phyloP scores from a whole-genome alignment of 495 filamentous ascomycete genomes.

The Penicillium robsamsonii region DNA sequence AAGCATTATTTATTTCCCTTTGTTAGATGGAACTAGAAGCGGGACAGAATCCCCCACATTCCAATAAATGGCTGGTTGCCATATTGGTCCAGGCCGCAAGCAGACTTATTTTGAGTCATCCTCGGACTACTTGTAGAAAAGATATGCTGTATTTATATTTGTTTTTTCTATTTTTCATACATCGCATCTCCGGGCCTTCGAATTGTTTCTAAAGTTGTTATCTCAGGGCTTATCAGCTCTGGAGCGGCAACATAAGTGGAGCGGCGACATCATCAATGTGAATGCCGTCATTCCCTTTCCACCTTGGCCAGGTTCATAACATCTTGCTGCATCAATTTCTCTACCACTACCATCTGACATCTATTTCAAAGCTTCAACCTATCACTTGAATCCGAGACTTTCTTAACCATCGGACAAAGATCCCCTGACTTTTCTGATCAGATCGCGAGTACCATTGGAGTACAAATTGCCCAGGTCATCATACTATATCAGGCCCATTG shows the following conservation, averaged over 20 bases:
- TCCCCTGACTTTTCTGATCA: background rate
- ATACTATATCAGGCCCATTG: background rate
- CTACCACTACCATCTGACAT: conserved; percentile 2
- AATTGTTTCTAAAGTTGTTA: conserved; percentile 7
- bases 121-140: background rate
- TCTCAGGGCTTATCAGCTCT: conserved; percentile 21
- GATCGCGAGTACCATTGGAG: background rate
- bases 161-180: background rate
- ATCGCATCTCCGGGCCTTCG: background rate
- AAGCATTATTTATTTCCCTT: background rate
- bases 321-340: background rate
- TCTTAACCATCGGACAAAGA: background rate
- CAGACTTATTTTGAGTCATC: background rate
- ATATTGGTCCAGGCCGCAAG: background rate
- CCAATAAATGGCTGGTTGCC: conserved; percentile 15
- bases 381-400: background rate
- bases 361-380: background rate
- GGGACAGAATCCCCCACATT: conserved; percentile 11
- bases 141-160: background rate
- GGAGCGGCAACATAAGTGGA: conserved; percentile 28
- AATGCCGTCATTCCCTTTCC: conserved; percentile 21
- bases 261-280: conserved; percentile 34
- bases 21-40: background rate
- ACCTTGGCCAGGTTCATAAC: conserved; percentile 19
- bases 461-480: background rate